Evolutionary conservation across 1,284 basidiomycete species (phyloP), one percentile per base, ranked within the genome.

Genomic region (Marasmius sp.): DNA sequence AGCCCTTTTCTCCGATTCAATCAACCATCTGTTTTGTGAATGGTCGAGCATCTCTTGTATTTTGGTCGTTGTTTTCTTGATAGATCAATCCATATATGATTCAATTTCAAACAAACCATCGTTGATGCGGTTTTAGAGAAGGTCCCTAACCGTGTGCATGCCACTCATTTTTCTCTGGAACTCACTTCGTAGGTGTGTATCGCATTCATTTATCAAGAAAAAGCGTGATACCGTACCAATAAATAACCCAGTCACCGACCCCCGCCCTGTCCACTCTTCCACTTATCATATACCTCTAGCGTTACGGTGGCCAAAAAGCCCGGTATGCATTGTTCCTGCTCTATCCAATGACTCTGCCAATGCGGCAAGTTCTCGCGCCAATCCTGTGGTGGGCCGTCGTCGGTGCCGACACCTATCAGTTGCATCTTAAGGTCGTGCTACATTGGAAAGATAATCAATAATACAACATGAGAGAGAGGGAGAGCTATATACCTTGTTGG

Each of bases 281-380:
- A 75, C 67, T 78, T 79, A 52, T 92, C 90, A 69, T 86, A 91
- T 69, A 88, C 88, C 69, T 91, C 87, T 65, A 92, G 69, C 27
- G 89, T 92, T 50, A 92, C 79, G 64, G 86, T 89, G 33, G 91
- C 88, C 69, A 92, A 70, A 69, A 92, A 91, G 0, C 89, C 87
- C 0, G 91, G 89, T 68, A 91, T 86, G 70, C 88, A 91, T 71
- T 88, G 81, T 69, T 89, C 85, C 61, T 82, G 79, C 68, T 85
- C 84, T 49, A 92, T 84, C 90, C 90, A 92, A 67, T 88, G 88
- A 43, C 81, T 76, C 85, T 91, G 85, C 65, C 89, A 66, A 69
- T 85, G 81, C 3, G 84, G 83, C 4, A 91, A 68, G 45, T 47
- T 47, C 45, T 47, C 45, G 16, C 45, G 45, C 33, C n/a, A 54